Percentiles rank a stretch among this genome's conserved stretches.
Evolutionary conservation across 495 filamentous ascomycete genomes (phyloP).

Genomic region (Daldinia concentrica): DNA sequence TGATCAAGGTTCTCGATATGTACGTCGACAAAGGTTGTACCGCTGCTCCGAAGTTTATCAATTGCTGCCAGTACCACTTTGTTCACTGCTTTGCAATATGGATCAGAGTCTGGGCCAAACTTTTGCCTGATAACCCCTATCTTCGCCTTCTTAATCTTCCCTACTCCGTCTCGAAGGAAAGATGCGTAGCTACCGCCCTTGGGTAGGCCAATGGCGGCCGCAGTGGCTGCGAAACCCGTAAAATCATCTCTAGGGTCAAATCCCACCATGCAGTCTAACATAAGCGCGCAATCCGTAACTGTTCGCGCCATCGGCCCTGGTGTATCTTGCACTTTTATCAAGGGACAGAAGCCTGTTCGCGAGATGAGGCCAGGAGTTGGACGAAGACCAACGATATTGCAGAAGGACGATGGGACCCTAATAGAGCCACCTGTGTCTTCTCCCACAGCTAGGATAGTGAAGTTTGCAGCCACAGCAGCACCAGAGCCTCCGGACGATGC

Average conservation of each 20-base stretch:
- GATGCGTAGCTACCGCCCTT: slow-evolving; percentile 46
- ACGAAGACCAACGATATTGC: slow-evolving; percentile 42
- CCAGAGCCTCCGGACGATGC: slow-evolving; percentile 44
- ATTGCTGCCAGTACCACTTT: slow-evolving; percentile 42
- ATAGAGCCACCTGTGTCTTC: slow-evolving; percentile 44
- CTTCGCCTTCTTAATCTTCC: slow-evolving; percentile 32
- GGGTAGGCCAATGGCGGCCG: slow-evolving; percentile 31
- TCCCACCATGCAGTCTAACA: slow-evolving; percentile 49
- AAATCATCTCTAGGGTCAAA: slow-evolving; percentile 46
- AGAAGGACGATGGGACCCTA: slow-evolving; percentile 30
- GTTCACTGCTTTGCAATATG: slow-evolving; percentile 38
- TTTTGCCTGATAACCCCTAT: slow-evolving; percentile 44
- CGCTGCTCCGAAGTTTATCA: slow-evolving; percentile 24
- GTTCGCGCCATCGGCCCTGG: slow-evolving; percentile 50
- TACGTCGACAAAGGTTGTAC: slow-evolving; percentile 44
- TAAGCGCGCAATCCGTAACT: slow-evolving; percentile 50
- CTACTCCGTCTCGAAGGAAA: slow-evolving; percentile 16
- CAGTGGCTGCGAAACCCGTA: slow-evolving; percentile 39
- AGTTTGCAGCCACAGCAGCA: slow-evolving; percentile 46
- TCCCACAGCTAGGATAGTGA: slow-evolving; percentile 44
- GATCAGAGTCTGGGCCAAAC: slow-evolving; percentile 44
- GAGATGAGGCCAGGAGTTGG: slow-evolving; percentile 45
- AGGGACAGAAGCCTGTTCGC: slow-evolving; percentile 44
- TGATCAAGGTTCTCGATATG: slow-evolving; percentile 47
- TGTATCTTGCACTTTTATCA: slow-evolving; percentile 49